Evolutionary conservation across 2,329 filamentous ascomycete species (phyloP).

Genomic region (Cadophora malorum): DNA sequence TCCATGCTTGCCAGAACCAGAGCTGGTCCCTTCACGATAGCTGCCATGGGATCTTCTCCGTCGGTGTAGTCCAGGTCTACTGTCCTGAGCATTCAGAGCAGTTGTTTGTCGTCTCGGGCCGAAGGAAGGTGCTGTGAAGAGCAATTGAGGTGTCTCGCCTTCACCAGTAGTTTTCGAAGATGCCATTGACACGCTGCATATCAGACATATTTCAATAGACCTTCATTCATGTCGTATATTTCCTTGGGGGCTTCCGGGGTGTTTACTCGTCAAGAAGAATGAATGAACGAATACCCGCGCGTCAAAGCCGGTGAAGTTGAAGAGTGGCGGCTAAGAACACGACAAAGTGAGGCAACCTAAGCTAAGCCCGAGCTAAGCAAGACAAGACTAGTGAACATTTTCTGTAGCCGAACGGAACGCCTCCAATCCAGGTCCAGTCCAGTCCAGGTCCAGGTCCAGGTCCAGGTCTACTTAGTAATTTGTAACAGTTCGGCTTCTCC

Average conservation of each 20-base stretch:
- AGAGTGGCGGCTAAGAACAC: constrained; percentile 2
- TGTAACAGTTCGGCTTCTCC: neutral
- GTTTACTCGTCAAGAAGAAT: neutral
- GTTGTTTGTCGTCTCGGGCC: constrained; percentile 26
- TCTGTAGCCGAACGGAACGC: neutral
- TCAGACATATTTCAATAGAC: constrained; percentile 1
- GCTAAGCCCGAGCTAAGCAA: neutral
- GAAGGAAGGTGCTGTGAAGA: constrained; percentile 30
- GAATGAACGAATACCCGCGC: constrained; percentile 14
- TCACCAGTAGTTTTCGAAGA: constrained; percentile 30
- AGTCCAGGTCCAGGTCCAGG: no score
- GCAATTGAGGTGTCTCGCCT: constrained; percentile 31
- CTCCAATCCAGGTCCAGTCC: neutral
- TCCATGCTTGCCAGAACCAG: constrained; percentile 16
- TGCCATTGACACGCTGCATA: constrained; percentile 28
- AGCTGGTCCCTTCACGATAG: neutral
- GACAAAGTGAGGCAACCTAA: neutral
- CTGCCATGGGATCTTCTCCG: constrained; percentile 29
- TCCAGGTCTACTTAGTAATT: neutral
- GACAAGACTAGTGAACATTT: neutral
- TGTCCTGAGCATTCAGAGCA: constrained; percentile 21
- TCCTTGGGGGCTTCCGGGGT: neutral
- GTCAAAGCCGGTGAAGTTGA: constrained; percentile 2
- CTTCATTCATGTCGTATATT: neutral
- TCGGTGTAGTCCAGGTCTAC: constrained; percentile 31